Evolutionary conservation across 345 rosid genomes (phyloP), one percentile per base, ranked within the genome.

Genomic region (Rhodamnia argentea): DNA sequence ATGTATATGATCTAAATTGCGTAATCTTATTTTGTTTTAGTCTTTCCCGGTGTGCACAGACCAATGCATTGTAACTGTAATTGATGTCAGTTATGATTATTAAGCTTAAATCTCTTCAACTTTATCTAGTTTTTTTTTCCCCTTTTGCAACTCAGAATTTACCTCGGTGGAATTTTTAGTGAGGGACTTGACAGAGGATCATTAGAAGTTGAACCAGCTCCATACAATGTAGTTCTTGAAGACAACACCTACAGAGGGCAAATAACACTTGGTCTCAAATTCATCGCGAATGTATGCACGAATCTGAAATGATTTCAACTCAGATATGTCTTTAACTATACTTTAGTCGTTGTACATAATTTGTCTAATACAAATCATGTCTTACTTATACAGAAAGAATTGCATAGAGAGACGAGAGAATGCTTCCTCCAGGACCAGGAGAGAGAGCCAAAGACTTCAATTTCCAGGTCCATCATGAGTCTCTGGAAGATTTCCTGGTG

Each of bases 231-330:
- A 74, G 94, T 95, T 82, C 96, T 94, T 81, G 96, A 94, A 81
- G 98, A 97, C 84, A 89, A 90, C 87, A 90, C 96, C 51, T 96
- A 93, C 83, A 94, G 90, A 89, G 98, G 98, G 86, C 89, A 90
- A 88, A 85, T 94, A 5, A 91, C 91, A 88, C 84, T 95, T 76
- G 98, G 97, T 18, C 88, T 96, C 86, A 96, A 88, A 85, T 96
- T 97, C 94, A 84, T 87, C 16, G 85, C 90, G 16, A 82, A 89
- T n/a, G 99, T 94, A 86, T 88, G 93, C 56, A 82, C 11, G 20
- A 70, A 70, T 70, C 24, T 70, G 81, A 70, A 37, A 70, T 37
- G 20, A 2, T 18, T 70, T 70, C 26, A 70, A 37, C 26, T 70
- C 24, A 70, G 18, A 70, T 70, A 70, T 70, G 47, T 37, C 81